Percentiles rank a stretch among this genome's conserved stretches.
phyloP scores from a whole-genome alignment of 2,329 filamentous ascomycete genomes.

The Metarhizium humberi region DNA sequence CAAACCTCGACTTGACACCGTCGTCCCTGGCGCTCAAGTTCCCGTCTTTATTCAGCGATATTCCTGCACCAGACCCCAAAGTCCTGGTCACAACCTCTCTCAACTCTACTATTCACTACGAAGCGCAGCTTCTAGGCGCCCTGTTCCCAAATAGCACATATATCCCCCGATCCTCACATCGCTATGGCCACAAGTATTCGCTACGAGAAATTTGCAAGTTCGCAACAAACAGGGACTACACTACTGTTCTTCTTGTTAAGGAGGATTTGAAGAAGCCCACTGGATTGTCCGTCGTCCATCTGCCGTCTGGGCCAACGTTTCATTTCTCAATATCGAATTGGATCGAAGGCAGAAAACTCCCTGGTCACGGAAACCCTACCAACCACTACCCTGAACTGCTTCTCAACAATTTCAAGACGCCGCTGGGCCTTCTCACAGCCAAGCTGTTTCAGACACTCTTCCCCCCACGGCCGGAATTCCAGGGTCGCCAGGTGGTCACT shows the following conservation, averaged over 20 bases:
- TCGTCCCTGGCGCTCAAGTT: constrained; percentile 52
- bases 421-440: constrained; percentile 79
- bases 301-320: constrained; percentile 81
- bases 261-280: constrained; percentile 82
- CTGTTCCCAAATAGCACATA: constrained; percentile 85
- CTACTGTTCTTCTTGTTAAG: constrained; percentile 72
- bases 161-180: constrained; percentile 75
- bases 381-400: constrained; percentile 85
- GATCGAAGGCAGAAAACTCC: constrained; percentile 78
- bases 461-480: constrained; percentile 72
- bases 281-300: constrained; percentile 73
- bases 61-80: constrained; percentile 59
- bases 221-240: constrained; percentile 73
- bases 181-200: constrained; percentile 82
- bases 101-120: constrained; percentile 77
- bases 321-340: constrained; percentile 89
- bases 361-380: constrained; percentile 81
- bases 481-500: constrained; percentile 83
- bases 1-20: constrained; percentile 54
- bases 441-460: constrained; percentile 57
- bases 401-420: constrained; percentile 91
- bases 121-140: constrained; percentile 68
- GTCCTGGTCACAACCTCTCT: constrained; percentile 86
- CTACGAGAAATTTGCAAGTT: constrained; percentile 84
- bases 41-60: constrained; percentile 50